Evolutionary conservation across 169 alveolate species (phyloP), one percentile per base, ranked within the genome.

Genomic region (Toxoplasma gondii): DNA sequence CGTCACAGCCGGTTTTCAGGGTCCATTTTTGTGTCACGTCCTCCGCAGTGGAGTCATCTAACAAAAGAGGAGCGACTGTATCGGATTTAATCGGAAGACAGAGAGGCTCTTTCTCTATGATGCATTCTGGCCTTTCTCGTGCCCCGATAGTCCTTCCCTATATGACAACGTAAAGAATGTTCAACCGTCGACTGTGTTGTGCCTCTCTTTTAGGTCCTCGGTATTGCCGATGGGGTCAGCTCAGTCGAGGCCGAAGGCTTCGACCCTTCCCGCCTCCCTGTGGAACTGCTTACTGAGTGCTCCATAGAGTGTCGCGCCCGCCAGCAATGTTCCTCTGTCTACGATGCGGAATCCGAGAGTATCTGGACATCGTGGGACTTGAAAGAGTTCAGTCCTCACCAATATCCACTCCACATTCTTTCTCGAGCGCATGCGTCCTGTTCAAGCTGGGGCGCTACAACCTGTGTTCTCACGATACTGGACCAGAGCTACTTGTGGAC

Each of bases 141-240:
- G 58, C 12, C 58, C 27, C 27, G 58, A 49, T 49, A 9, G 27
- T 9, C 58, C 0, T 49, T 49, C 0, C 58, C 58, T 17, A 12
- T 49, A 49, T 1, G 58, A 49, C 58, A 49, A 9, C 12, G 12
- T 0, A 12, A 12, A 17, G 22, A 9, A 49, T 9, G 22, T 49
- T 9, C 27, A 43, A 10, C 38, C 16, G 10, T 43, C 39, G 53
- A 9, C 41, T 27, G 38, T 82, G 49, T 41, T 64, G 70, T n/a
- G 31, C 34, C 49, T 12, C 64, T 82, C 29, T 82, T 39, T 27
- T 91, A 94, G 96, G 84, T 96, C 16, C 80, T 96, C 29, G 97
- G 97, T 24, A 88, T 96, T 45, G 97, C 97, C 74, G 97, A 96
- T 91, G 97, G 97, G 0, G 97, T 96, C 58, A 91, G 96, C 78